Conservation (phyloP, 2,329 filamentous ascomycete genomes). For the Aspergillus pseudoterreus region DNA sequence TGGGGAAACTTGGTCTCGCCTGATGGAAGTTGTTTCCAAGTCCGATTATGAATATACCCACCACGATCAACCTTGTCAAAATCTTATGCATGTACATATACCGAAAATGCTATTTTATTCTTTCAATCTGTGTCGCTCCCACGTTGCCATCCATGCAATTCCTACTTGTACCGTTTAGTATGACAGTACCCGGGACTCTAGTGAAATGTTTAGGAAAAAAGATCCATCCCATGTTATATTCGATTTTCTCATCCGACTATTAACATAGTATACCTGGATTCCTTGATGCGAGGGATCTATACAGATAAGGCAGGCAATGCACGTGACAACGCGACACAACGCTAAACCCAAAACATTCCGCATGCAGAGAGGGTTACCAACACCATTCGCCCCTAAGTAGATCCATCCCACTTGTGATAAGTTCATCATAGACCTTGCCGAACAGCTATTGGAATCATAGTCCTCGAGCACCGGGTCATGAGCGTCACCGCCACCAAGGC, state of each 20-base stretch:
- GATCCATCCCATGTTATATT: no score
- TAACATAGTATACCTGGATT: neutral
- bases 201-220: no score
- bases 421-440: no score
- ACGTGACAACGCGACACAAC: neutral
- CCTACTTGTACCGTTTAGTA: no score
- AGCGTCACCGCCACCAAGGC: neutral
- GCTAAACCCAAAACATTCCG: neutral
- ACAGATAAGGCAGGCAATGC: neutral
- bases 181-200: no score
- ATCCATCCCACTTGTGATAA: no score
- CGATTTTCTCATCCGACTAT: no score
- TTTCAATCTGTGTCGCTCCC: no score
- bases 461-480: neutral
- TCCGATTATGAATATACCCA: constrained; percentile 2
- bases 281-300: neutral
- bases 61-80: neutral
- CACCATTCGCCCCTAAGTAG: neutral
- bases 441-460: no score
- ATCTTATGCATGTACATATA: neutral
- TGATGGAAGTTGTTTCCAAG: neutral
- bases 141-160: no score
- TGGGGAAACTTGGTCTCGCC: no score
- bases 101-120: no score
- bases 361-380: neutral